Evolutionary conservation across 495 filamentous ascomycete genomes (phyloP).

Genomic region (Podospora fimiseda): DNA sequence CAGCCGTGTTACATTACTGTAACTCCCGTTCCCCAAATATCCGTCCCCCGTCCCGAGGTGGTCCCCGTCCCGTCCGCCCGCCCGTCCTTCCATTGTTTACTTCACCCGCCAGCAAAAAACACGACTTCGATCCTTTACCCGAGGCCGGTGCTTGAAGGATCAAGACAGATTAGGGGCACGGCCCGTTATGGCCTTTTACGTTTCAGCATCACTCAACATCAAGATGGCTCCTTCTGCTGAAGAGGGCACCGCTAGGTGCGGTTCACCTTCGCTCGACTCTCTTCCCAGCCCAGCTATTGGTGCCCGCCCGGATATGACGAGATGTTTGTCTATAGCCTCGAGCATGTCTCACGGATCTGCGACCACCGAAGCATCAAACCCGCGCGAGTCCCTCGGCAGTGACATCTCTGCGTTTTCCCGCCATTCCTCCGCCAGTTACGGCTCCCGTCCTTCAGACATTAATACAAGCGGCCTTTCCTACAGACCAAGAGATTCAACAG

Average conservation of each 20-base stretch:
- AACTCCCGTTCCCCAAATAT: too few species aligned
- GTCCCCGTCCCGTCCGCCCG: too few species aligned
- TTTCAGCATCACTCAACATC: background rate
- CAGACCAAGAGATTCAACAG: constrained; percentile 42
- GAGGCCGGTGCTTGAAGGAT: too few species aligned
- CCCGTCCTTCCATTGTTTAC: constrained; percentile 7
- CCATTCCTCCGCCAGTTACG: constrained; percentile 43
- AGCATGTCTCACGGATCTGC: constrained; percentile 50
- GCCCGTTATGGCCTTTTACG: background rate
- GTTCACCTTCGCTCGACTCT: constrained; percentile 59
- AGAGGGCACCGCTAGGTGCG: constrained; percentile 32
- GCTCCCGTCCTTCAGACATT: constrained; percentile 29
- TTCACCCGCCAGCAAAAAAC: background rate
- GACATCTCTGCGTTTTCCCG: constrained; percentile 48
- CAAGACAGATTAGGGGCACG: background rate
- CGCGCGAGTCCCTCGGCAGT: constrained; percentile 43
- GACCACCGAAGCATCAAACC: constrained; percentile 53
- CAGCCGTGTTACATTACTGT: background rate
- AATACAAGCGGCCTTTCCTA: constrained; percentile 38
- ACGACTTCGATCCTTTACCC: background rate
- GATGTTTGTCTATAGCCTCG: constrained; percentile 71
- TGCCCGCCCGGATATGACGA: constrained; percentile 55
- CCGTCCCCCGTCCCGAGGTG: too few species aligned
- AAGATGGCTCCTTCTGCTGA: constrained; percentile 32
- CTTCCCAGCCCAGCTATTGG: constrained; percentile 62